Conservation (phyloP, 2,329 filamentous ascomycete genomes). For the Karstenula rhodostoma region DNA sequence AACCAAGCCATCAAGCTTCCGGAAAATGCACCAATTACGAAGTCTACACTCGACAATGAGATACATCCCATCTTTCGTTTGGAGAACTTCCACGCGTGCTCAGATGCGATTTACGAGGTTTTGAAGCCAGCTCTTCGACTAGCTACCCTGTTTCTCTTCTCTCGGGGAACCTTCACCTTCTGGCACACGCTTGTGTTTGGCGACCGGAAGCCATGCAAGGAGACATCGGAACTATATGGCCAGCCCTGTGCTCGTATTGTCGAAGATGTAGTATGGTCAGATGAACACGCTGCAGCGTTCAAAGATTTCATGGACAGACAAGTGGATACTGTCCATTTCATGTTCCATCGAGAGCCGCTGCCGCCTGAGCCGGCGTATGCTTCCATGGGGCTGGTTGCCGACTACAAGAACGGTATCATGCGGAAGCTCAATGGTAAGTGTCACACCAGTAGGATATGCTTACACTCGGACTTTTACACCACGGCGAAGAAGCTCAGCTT, state of each 20-base stretch:
- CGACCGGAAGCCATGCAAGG: slow-evolving; percentile 39
- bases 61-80: slow-evolving; percentile 48
- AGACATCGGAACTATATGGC: slow-evolving; percentile 42
- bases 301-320: slow-evolving; percentile 42
- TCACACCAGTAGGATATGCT: slow-evolving; percentile 48
- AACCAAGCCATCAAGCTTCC: slow-evolving; percentile 49
- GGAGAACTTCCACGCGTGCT: slow-evolving; percentile 51
- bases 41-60: slow-evolving; percentile 45
- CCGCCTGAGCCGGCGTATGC: slow-evolving; percentile 48
- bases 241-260: slow-evolving; percentile 46
- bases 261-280: slow-evolving; percentile 45
- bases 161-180: slow-evolving; percentile 47
- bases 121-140: slow-evolving; percentile 49
- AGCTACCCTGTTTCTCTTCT: slow-evolving; percentile 43
- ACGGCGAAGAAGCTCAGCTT: slow-evolving; percentile 50
- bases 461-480: slow-evolving; percentile 52
- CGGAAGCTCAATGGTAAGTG: slow-evolving; percentile 47
- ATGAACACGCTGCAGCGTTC: slow-evolving; percentile 41
- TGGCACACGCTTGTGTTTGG: slow-evolving; percentile 52
- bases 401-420: slow-evolving; percentile 48
- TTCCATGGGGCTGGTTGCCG: slow-evolving; percentile 48
- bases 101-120: slow-evolving; percentile 48
- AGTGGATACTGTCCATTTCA: slow-evolving; percentile 48
- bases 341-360: slow-evolving; percentile 48
- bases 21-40: slow-evolving; percentile 24